A percentile compares a stretch with the other conserved stretches of the same genome.
Evolutionary conservation across 1,284 basidiomycete genomes (phyloP).

Genomic region (Cryptococcus sp.): DNA sequence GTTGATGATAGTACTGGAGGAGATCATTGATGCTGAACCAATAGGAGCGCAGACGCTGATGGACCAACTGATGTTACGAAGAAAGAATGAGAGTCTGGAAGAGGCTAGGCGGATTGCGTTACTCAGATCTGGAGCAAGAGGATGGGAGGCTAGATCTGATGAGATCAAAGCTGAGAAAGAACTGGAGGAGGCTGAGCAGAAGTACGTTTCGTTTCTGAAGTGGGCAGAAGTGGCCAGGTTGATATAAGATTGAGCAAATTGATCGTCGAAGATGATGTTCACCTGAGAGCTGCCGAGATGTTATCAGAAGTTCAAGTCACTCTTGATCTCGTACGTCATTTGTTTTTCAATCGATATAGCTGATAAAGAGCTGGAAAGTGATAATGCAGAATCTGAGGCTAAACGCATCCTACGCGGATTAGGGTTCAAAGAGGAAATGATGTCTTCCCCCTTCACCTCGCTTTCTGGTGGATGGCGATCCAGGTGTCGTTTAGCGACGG

Average conservation of each 20-base stretch:
- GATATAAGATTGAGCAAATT: conserved; percentile 10
- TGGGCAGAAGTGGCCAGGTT: conserved; percentile 18
- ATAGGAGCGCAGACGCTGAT: conserved; percentile 26
- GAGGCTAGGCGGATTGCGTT: conserved; percentile 57
- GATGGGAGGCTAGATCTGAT: conserved; percentile 58
- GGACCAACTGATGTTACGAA: conserved; percentile 22
- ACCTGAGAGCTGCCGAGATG: conserved; percentile 36
- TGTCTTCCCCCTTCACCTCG: conserved; percentile 52
- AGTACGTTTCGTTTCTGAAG: conserved; percentile 20
- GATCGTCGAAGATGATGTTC: conserved; percentile 14
- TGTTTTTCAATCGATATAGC: not conserved
- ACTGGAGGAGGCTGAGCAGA: conserved; percentile 33
- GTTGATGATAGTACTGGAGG: conserved; percentile 39
- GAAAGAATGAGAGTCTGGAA: conserved; percentile 48
- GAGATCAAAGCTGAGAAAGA: conserved; percentile 55
- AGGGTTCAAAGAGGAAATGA: conserved; percentile 58
- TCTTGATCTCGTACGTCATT: conserved; percentile 47
- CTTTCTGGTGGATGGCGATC: conserved; percentile 70
- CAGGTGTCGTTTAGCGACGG: conserved; percentile 53
- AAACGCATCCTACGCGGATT: conserved; percentile 59
- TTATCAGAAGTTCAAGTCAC: conserved; percentile 47
- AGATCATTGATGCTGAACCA: conserved; percentile 9
- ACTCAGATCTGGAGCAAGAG: conserved; percentile 59
- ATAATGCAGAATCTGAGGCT: conserved; percentile 57
- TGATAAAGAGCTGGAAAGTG: conserved; percentile 39